phyloP scores from a whole-genome alignment of 2,329 filamentous ascomycete species.

The Neonectria neomacrospora region DNA sequence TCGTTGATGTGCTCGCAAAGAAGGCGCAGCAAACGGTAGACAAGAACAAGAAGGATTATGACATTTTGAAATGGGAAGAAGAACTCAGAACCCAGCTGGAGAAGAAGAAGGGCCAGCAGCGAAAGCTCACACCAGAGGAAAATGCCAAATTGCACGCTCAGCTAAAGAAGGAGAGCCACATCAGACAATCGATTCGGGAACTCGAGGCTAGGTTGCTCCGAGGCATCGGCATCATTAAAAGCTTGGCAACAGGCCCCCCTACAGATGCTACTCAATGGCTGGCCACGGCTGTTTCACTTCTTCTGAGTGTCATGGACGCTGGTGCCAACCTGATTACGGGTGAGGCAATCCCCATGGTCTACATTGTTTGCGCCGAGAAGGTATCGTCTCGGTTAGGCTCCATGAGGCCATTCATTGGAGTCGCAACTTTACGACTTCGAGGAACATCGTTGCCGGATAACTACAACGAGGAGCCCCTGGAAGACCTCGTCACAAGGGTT shows the following conservation, averaged over 20 bases:
- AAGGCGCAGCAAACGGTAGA: conserved; percentile 77
- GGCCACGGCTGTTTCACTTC: conserved; percentile 77
- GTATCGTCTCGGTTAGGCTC: conserved; percentile 79
- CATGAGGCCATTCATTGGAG: conserved; percentile 84
- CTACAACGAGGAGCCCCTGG: conserved; percentile 82
- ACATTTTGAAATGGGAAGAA: conserved; percentile 96
- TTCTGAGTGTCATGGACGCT: conserved; percentile 80
- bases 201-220: conserved; percentile 79
- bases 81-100: conserved; percentile 88
- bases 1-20: conserved; percentile 90
- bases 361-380: conserved; percentile 81
- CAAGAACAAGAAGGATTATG: conserved; percentile 95
- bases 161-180: conserved; percentile 84
- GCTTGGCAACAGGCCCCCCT: conserved; percentile 86
- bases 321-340: conserved; percentile 86
- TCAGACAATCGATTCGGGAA: conserved; percentile 76
- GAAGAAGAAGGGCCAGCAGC: conserved; percentile 90
- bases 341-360: conserved; percentile 80
- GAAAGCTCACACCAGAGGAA: conserved; percentile 91
- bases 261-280: conserved; percentile 92
- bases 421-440: conserved; percentile 84
- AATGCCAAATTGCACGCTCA: conserved; percentile 91
- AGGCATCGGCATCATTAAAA: conserved; percentile 86
- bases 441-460: conserved; percentile 78
- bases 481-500: conserved; percentile 85